Conservation (phyloP, 2,329 filamentous ascomycete species). For the Ophiocordyceps camponoti-leonardi region DNA sequence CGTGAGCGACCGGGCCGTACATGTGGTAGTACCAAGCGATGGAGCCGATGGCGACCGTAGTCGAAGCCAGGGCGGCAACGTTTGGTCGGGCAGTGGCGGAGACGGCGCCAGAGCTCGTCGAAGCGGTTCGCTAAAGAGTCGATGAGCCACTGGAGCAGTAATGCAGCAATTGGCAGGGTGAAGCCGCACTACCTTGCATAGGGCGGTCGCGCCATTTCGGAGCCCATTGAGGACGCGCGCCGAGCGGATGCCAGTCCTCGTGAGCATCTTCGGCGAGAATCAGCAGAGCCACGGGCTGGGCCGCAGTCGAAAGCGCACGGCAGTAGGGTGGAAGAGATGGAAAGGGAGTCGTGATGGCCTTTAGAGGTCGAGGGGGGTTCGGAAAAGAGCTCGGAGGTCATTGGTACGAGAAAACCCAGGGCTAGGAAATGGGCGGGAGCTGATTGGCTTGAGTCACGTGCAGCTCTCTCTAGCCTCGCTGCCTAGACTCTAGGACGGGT, state of each 20-base stretch:
- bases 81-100: constrained; percentile 65
- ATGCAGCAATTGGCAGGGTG: background rate
- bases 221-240: constrained; percentile 70
- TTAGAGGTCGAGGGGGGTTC: constrained; percentile 15
- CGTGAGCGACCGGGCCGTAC: constrained; percentile 75
- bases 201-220: constrained; percentile 53
- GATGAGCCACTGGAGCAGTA: too few species aligned
- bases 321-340: constrained; percentile 14
- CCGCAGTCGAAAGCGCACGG: constrained; percentile 18
- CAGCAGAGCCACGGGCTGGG: constrained; percentile 8
- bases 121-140: constrained; percentile 39
- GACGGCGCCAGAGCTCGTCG: constrained; percentile 59
- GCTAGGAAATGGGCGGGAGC: constrained; percentile 24
- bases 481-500: too few species aligned
- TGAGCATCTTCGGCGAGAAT: constrained; percentile 59
- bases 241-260: constrained; percentile 78
- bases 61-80: constrained; percentile 72
- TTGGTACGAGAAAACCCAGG: constrained; percentile 21
- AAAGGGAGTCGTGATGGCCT: constrained; percentile 4
- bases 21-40: constrained; percentile 96
- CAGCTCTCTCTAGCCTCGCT: background rate
- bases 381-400: constrained; percentile 22
- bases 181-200: constrained; percentile 45
- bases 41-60: constrained; percentile 70
- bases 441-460: constrained; percentile 24